phyloP scores from a whole-genome alignment of 1,284 basidiomycete species.

The Thelephora terrestris region DNA sequence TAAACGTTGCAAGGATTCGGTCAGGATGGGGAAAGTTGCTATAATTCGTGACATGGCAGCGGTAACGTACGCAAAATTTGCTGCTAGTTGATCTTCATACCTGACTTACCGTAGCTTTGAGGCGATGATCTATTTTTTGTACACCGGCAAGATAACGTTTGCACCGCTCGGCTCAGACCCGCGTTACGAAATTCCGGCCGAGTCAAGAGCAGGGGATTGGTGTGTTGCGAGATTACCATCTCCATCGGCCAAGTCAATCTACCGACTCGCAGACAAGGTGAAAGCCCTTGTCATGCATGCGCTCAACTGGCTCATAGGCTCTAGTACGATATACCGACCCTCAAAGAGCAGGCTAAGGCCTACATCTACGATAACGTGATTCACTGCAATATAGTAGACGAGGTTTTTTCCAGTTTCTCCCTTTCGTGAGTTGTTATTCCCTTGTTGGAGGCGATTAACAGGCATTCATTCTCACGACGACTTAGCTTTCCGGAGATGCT shows the following conservation, averaged over 20 bases:
- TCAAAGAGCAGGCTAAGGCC: neutral
- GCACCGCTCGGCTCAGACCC: too few relatives aligned
- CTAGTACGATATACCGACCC: neutral
- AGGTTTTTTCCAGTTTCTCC: neutral
- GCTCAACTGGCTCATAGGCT: neutral
- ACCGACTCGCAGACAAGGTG: neutral
- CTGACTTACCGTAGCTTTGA: too few relatives aligned
- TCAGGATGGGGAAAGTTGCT: slow-evolving; percentile 10
- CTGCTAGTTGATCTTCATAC: too few relatives aligned
- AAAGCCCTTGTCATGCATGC: neutral
- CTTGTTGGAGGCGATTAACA: too few relatives aligned
- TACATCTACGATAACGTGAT: neutral
- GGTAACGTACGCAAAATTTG: neutral
- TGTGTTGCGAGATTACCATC: neutral
- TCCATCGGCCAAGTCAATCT: neutral
- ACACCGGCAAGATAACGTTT: too few relatives aligned
- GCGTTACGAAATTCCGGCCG: too few relatives aligned
- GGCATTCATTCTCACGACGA: too few relatives aligned
- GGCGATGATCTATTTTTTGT: too few relatives aligned
- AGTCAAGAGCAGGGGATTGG: too few relatives aligned
- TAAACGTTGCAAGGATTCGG: slow-evolving; percentile 9
- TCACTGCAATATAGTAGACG: neutral
- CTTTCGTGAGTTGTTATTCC: too few relatives aligned
- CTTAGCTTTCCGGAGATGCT: too few relatives aligned
- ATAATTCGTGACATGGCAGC: neutral